Base-by-base conservation (phyloP, 2,329 filamentous ascomycete genomes). In the Pyricularia sp. region DNA sequence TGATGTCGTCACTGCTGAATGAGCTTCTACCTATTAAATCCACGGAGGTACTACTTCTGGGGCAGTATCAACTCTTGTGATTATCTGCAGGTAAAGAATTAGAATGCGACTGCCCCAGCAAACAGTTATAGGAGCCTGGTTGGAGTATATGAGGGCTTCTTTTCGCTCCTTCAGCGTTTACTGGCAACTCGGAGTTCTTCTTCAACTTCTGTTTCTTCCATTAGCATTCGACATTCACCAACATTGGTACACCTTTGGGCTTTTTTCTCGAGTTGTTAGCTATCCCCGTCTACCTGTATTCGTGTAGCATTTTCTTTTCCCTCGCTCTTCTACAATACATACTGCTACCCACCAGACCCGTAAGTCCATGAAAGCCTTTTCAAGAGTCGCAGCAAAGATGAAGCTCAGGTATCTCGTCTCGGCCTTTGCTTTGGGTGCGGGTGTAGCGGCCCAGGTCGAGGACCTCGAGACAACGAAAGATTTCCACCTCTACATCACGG, bases 401-500 rank as follows among this genome's bases (percentile, higher is more conserved):
- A 6, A 57, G 1, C 24, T 57, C 9, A 3, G 9, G 5, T 3
- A 24, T 30, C 24, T 24, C 13, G 4, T 62, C 61, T 53, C 35
- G 35, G 24, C 24, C 61, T n/a, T 53, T 33, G n/a, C 26, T 33
- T 13, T 62, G 33, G 35, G 24, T n/a, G 33, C 33, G 22, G 61
- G 33, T 13, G 24, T 33, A n/a, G 7, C 35, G 16, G 33, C 24
- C 12, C 33, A 24, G 31, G 3, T 26, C 33, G 24, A 64, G 31
- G 44, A 57, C 1, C 66, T 60, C 66, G 70, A 68, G 61, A 72
- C 74, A 63, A 71, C 68, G 0, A 73, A 69, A 19, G 74, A 75
- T 57, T 77, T 76, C 69, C 68, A 63, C 63, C 72, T 77, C 13
- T 69, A 73, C 63, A 67, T 77, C 57, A 69, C 67, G n/a, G 71